Conservation (phyloP, 257 asterid species). For the Verbena officinalis region DNA sequence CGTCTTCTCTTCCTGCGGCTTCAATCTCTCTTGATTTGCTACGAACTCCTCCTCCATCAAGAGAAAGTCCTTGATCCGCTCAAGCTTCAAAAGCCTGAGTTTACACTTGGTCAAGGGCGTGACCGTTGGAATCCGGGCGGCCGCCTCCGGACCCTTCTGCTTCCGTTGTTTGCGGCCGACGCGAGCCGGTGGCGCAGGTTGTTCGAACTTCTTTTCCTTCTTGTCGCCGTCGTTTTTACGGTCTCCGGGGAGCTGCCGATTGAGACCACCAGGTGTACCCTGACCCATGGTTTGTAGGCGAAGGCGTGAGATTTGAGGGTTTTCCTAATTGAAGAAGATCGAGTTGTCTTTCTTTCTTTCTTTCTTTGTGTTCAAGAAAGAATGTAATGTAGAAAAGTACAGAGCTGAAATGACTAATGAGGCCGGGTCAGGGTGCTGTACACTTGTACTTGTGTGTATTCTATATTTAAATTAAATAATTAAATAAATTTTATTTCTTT, state of each 20-base stretch:
- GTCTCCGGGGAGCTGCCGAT: conserved; percentile 77
- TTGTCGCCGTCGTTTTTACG: conserved; percentile 81
- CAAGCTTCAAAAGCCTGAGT: conserved; percentile 73
- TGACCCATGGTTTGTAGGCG: conserved; percentile 62
- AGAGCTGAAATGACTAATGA: no score
- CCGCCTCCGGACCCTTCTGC: conserved; percentile 87
- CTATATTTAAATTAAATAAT: no score
- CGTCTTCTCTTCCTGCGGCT: conserved; percentile 96
- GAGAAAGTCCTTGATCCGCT: conserved; percentile 74
- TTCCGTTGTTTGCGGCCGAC: conserved; percentile 93
- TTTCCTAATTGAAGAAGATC: neutral
- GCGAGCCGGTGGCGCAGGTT: conserved; percentile 90
- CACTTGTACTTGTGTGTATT: no score
- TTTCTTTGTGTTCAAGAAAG: conserved; percentile 41
- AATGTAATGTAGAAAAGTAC: neutral
- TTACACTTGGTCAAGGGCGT: conserved; percentile 82
- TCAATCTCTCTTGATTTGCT: conserved; percentile 83
- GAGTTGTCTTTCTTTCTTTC: no score
- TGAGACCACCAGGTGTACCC: conserved; percentile 88
- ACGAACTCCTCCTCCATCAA: conserved; percentile 94
- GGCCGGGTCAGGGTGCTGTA: no score
- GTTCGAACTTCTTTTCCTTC: conserved; percentile 86
- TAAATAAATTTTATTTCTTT: no score
- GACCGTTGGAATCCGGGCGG: conserved; percentile 77
- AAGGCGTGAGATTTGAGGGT: conserved; percentile 22